Evolutionary conservation across 768 basidiomycete species (phyloP).

Genomic region (Sarcomyxa edulis): DNA sequence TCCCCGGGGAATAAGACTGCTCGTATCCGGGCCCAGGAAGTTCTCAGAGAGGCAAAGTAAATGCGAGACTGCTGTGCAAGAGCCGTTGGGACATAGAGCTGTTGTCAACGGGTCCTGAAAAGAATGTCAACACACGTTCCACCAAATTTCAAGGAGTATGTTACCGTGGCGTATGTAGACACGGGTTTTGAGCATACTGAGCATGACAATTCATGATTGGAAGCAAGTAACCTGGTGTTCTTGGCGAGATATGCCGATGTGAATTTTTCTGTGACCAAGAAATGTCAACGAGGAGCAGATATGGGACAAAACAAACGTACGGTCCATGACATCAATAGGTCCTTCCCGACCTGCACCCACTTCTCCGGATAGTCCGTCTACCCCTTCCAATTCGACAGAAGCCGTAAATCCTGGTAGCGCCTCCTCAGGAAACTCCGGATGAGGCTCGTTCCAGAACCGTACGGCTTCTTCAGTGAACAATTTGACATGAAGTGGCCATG

Average conservation of each 20-base stretch:
- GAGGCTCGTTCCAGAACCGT: constrained; percentile 43
- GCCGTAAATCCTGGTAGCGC: constrained; percentile 52
- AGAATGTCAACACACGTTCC: neutral
- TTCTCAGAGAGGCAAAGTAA: constrained; percentile 47
- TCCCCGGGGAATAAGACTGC: constrained; percentile 52
- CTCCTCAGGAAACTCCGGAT: constrained; percentile 10
- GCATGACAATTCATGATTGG: constrained; percentile 30
- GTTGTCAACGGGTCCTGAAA: constrained; percentile 44
- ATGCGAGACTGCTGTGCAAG: constrained; percentile 53
- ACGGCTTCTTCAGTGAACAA: constrained; percentile 64
- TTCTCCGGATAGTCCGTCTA: constrained; percentile 58
- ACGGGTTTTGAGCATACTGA: constrained; percentile 42
- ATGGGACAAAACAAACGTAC: constrained; percentile 25
- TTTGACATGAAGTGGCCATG: constrained; percentile 72
- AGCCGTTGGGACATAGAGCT: constrained; percentile 46
- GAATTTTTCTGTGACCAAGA: constrained; percentile 34
- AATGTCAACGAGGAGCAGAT: constrained; percentile 2
- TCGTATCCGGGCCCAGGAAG: constrained; percentile 27
- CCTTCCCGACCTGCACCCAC: constrained; percentile 48
- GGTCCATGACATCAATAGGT: constrained; percentile 54
- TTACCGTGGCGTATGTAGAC: constrained; percentile 33
- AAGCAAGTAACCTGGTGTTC: constrained; percentile 34
- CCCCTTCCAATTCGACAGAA: constrained; percentile 57
- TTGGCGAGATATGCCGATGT: constrained; percentile 45
- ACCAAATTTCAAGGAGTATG: constrained; percentile 1